Evolutionary conservation across 225 moss, liverwort and hornwort species (phyloP).

Genomic region (Sphagnum contortum): DNA sequence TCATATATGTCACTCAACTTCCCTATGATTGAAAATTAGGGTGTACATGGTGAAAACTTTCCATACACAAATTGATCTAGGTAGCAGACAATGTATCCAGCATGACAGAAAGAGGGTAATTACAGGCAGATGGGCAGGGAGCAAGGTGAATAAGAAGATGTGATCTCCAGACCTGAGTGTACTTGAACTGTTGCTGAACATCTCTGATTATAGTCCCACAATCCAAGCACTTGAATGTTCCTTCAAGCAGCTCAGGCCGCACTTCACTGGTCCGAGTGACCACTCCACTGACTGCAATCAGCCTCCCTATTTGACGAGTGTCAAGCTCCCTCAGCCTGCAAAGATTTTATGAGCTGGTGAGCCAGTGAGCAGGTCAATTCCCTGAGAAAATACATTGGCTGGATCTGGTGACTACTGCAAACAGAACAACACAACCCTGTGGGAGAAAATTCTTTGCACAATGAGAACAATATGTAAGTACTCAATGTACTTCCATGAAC

Average conservation of each 20-base stretch:
- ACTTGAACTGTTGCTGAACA: slow-evolving; percentile 91
- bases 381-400: background rate
- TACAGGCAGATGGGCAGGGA: background rate
- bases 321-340: slow-evolving; percentile 83
- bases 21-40: too few relatives aligned
- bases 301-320: slow-evolving; percentile 85
- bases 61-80: too few relatives aligned
- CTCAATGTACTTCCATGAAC: too few relatives aligned
- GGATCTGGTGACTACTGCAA: too few relatives aligned
- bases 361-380: background rate
- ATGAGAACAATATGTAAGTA: too few relatives aligned
- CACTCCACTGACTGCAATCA: slow-evolving; percentile 95
- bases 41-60: too few relatives aligned
- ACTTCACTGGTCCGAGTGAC: slow-evolving; percentile 99
- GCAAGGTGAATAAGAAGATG: background rate
- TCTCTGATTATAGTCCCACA: slow-evolving; percentile 71
- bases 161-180: slow-evolving; percentile 60
- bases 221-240: slow-evolving; percentile 87
- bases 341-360: background rate
- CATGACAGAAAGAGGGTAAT: background rate
- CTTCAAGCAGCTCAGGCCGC: slow-evolving; percentile 85
- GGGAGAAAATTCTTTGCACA: too few relatives aligned
- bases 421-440: too few relatives aligned
- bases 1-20: too few relatives aligned
- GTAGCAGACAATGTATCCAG: too few relatives aligned